Base-by-base conservation (phyloP, 2,329 filamentous ascomycete species). In the Raffaelea ambrosiae region DNA sequence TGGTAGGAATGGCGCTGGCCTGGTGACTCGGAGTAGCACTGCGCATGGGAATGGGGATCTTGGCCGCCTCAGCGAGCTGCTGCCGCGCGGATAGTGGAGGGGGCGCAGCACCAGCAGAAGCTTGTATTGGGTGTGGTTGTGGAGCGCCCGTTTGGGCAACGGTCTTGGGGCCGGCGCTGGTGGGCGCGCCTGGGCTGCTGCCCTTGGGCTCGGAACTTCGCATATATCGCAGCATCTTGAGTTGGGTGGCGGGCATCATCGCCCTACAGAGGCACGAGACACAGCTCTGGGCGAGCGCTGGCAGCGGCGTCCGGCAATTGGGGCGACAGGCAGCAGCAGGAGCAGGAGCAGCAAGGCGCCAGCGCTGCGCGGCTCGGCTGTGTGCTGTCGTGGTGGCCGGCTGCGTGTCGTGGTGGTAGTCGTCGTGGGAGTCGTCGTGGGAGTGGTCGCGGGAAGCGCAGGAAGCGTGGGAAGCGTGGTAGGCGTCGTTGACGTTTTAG, bases 41-140 rank as follows among this genome's bases (percentile, higher is more conserved):
- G 44, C 65, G 62, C 31, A 55, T 60, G 13, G 69, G 66, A 16
- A 64, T 48, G n/a, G 61, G 62, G 13, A 68, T 56, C 49, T 61
- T 65, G 41, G 63, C 60, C 40, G 63, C 58, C 46, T 67, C 61
- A 35, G 62, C 58, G 13, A 57, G 48, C 20, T 51, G 51, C 43
- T 60, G 57, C 29, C 58, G 57, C 31, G 57, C 48, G 43, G 59
- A 57, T 43, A 60, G 53, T 41, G 61, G 60, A 47, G 60, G 57
- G 53, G 60, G 59, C 39, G 59, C n/a, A n/a, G n/a, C n/a, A n/a
- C n/a, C n/a, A n/a, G n/a, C 45, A 11, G 50, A 44, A 18, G 53
- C 33, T 26, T 46, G 53, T 16, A 35, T 39, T 11, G 45, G 29
- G 11, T 35, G 44, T 26, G 45, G 29, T 13, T 35, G 44, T 26